A percentile compares a stretch with the other conserved stretches of the same genome.
phyloP scores from a whole-genome alignment of 2,329 filamentous ascomycete species.

The Thelonectria discophora region DNA sequence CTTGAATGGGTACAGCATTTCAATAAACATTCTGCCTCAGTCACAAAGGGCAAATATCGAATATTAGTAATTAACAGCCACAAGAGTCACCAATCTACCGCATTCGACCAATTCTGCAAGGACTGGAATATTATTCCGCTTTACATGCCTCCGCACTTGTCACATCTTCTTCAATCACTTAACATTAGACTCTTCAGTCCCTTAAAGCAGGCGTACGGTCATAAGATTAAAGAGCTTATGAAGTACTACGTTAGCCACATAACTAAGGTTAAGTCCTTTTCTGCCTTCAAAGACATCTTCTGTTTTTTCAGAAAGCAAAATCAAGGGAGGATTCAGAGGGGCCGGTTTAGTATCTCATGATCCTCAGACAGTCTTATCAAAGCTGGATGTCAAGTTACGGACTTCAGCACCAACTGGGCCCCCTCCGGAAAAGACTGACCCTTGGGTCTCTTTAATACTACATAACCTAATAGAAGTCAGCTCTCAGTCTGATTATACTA shows the following conservation, averaged over 20 bases:
- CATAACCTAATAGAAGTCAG: too few species aligned
- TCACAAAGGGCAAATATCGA: background rate
- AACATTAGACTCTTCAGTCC: background rate
- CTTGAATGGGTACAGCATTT: background rate
- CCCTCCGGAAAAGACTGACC: too few species aligned
- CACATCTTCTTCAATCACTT: constrained; percentile 2
- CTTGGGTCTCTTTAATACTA: too few species aligned
- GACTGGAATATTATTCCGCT: background rate
- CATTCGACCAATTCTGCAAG: background rate
- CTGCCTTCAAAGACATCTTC: too few species aligned
- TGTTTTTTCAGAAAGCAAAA: too few species aligned
- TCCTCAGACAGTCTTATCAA: too few species aligned
- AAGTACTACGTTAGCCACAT: background rate
- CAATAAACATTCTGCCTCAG: background rate
- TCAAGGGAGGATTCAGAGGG: too few species aligned
- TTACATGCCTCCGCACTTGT: background rate
- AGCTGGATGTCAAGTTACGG: too few species aligned
- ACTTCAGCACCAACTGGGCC: too few species aligned
- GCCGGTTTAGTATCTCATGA: too few species aligned
- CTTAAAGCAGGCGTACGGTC: background rate
- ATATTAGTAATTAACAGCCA: background rate
- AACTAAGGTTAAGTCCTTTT: background rate
- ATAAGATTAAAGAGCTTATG: background rate
- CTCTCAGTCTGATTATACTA: too few species aligned
- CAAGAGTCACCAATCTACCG: background rate